Evolutionary conservation across 1,139 yeast species (phyloP), one percentile per base, ranked within the genome.

Genomic region (Lodderomyces parapsilosis): DNA sequence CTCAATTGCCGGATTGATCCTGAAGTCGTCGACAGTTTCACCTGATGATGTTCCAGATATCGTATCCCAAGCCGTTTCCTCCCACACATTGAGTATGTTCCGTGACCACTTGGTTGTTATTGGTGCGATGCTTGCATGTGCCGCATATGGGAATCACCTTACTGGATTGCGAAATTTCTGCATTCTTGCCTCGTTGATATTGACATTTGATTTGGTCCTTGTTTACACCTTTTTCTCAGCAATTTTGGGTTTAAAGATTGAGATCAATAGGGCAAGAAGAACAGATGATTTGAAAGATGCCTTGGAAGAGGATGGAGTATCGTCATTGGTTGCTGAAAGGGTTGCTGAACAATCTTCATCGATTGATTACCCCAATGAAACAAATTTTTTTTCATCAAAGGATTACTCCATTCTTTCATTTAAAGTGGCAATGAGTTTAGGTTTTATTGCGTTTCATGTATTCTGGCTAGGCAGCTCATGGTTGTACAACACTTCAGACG

Each of bases 281-380:
- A 86, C 93, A 41, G 84, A 90, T 47, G 80, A 83, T 46, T 78
- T 91, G 59, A 83, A 86, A 58, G 83, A 80, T 53, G 93, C 90
- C 18, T 73, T 93, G 53, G 96, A 91, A 66, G 99, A 93, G 62
- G 99, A 94, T 56, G 99, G 99, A 18, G 80, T 93, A 34, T 78
- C 89, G 38, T 81, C 81, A 43, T 68, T 74, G 46, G 87, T 87
- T 38, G 97, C 79, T 8, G 65, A 65, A 17, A 62, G 93, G 37
- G 66, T 72, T 36, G 77, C 75, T 19, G 81, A 79, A 50, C 76
- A 80, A 44, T 84, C 87, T 33, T 83, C 91, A 13, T 77, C 73
- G 33, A 62, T 71, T 40, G 74, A 69, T 35, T 59, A 63, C 39
- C 66, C 74, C 36, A 59, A 70, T 42, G 63, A 61, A 35, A 39